Evolutionary conservation across 208 protist species (phyloP), one percentile per base, ranked within the genome.

Genomic region (Phytomonas serpens): DNA sequence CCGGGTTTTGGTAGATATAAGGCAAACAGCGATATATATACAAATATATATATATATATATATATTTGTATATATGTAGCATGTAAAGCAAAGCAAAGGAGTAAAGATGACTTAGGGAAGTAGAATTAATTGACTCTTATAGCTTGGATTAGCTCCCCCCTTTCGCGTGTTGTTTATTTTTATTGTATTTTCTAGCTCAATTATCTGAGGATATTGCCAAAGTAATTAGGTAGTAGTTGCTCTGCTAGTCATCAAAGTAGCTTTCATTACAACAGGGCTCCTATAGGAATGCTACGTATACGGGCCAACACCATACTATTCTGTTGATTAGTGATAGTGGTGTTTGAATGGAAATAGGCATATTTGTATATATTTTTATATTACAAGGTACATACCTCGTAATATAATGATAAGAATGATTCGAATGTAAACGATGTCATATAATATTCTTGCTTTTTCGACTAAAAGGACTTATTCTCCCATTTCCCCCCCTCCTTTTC

Each of bases 1-100:
- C 92, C 0, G 87, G 87, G 62, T 82, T 88, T 71, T 97, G 92
- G 92, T 94, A 93, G 75, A n/a, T 16, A 51, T 67, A 16, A 37
- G 64, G 34, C 3, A 36, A 27, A 32, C 3, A 34, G 36, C 13
- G 51, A 34, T 13, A 31, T 31, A 47, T 19, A 62, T 42, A 36
- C 33, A 19, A 38, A 4, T 0, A 19, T 42, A n/a, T 7, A 40
- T 13, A 27, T 47, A 47, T 30, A 47, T 4, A 47, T 63, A 65
- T n/a, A 47, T 40, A 67, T 31, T 29, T 52, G 32, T 33, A 31
- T 62, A 34, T 34, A 29, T 63, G 23, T 2, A 51, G 33, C 33
- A 66, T 64, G 14, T 37, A 23, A 31, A 19, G 14, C 66, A 51
- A 30, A 16, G 31, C 6, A 29, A 61, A 19, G 19, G 33, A 0